Evolutionary conservation across 1,284 basidiomycete genomes (phyloP), one percentile per base, ranked within the genome.

Genomic region (Earliella scabrosa): DNA sequence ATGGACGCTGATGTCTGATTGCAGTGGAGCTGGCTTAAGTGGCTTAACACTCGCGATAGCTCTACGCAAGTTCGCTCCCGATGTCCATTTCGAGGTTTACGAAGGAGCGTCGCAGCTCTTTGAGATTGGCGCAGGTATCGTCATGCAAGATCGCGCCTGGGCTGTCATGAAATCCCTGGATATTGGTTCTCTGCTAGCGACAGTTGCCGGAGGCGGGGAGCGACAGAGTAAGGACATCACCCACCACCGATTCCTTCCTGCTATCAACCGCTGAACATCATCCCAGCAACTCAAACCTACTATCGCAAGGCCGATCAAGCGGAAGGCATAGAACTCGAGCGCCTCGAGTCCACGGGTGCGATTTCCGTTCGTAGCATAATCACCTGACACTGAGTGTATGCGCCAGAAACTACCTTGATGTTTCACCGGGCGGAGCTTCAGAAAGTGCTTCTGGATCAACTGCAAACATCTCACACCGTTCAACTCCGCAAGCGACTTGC

Each of bases 51-150:
- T 72, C 48, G 70, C 73, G 21, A 61, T 77, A 5, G 71, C 74
- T 1, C 59, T 80, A 13, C 65, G 71, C 2, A 70, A 71, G 53
- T 68, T 39, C 31, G 55, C 70, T 35, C 63, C 72, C 4, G 69
- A 76, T 52, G 73, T 79, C 32, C 69, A 73, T 20, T 59, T 52
- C 45, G 35, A 81, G 53, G 66, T 86, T 38, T 86, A 79, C 56
- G 83, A 86, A 68, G 74, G 72, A 5, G 77, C 80, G 23, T 63
- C 65, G 27, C 66, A 77, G 47, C 76, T 84, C 41, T 66, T 74
- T 21, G 81, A 83, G 63, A 43, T 82, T 20, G 83, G 83, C 16
- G 82, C 82, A 20, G 83, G 84, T 8, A 73, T 86, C 39, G 81
- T 78, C 1, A 64, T 86, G 71, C 84, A 69, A 64, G 72, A 75